Evolutionary conservation across 73 alveolate genomes (phyloP).

Genomic region (Tetrahymena malaccensis): DNA sequence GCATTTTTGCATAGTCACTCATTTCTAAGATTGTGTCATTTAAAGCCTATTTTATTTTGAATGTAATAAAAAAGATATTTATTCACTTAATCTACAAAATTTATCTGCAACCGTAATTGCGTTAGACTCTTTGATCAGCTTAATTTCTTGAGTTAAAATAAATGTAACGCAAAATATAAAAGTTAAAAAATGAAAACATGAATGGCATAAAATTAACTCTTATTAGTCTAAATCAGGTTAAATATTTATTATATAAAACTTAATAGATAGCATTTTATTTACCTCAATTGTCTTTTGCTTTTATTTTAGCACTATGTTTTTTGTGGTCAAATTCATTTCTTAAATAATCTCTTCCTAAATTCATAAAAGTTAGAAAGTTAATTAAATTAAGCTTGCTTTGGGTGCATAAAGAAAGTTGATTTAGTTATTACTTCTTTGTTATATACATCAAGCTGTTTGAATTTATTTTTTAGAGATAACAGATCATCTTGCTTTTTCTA

Average conservation of each 20-base stretch:
- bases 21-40: not conserved
- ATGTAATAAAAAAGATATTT: too few species aligned
- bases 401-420: not conserved
- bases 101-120: not conserved
- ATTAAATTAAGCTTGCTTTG: not conserved
- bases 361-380: not conserved
- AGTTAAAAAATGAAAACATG: too few species aligned
- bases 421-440: not conserved
- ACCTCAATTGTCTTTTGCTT: not conserved
- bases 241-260: too few species aligned
- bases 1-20: not conserved
- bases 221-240: too few species aligned
- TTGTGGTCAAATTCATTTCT: not conserved
- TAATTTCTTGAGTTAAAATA: not conserved
- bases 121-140: not conserved
- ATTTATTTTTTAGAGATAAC: not conserved
- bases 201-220: too few species aligned
- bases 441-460: not conserved
- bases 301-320: not conserved
- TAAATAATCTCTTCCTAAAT: not conserved
- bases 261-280: not conserved
- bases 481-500: not conserved
- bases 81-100: not conserved
- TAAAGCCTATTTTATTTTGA: not conserved
- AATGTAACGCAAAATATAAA: not conserved